Evolutionary conservation across 2,329 filamentous ascomycete genomes (phyloP).

Genomic region (Paramyrothecium roridum): DNA sequence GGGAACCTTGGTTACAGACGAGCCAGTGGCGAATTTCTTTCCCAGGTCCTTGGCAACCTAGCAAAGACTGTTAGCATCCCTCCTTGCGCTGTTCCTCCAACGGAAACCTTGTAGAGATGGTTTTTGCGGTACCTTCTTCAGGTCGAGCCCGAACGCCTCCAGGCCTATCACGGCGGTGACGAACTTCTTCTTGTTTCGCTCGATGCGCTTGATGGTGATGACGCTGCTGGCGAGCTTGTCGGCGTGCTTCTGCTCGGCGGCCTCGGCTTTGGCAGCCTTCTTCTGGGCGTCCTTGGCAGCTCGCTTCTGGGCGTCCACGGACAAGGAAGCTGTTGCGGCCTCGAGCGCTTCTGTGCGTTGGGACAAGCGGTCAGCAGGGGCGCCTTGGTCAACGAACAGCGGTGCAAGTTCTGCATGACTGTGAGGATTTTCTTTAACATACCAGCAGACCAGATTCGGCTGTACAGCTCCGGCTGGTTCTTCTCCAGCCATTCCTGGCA

Average conservation of each 20-base stretch:
- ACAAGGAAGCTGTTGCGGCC: conserved; percentile 81
- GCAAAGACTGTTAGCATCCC: background rate
- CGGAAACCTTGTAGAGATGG: background rate
- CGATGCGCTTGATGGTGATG: conserved; percentile 91
- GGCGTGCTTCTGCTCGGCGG: conserved; percentile 77
- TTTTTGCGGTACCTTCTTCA: conserved; percentile 69
- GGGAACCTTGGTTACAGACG: conserved; percentile 84
- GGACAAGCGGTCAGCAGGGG: conserved; percentile 2
- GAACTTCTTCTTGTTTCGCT: conserved; percentile 96
- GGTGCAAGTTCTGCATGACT: background rate
- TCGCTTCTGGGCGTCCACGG: conserved; percentile 87
- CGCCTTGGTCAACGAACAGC: conserved; percentile 1
- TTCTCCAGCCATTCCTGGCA: conserved; percentile 93
- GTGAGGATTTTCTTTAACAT: conserved; percentile 19
- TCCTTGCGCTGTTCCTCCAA: background rate
- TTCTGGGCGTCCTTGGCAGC: conserved; percentile 95
- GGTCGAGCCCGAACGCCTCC: conserved; percentile 84
- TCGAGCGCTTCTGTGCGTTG: conserved; percentile 65
- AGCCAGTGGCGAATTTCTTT: conserved; percentile 97
- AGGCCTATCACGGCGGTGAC: conserved; percentile 90
- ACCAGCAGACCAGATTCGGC: conserved; percentile 84
- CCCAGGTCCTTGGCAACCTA: conserved; percentile 87
- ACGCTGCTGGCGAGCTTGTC: conserved; percentile 80
- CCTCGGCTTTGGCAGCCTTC: conserved; percentile 91
- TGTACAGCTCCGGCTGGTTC: conserved; percentile 70